A percentile compares a stretch with the other conserved stretches of the same genome.
phyloP scores from a whole-genome alignment of 441 rosid genomes.

The Brassica hybrid region DNA sequence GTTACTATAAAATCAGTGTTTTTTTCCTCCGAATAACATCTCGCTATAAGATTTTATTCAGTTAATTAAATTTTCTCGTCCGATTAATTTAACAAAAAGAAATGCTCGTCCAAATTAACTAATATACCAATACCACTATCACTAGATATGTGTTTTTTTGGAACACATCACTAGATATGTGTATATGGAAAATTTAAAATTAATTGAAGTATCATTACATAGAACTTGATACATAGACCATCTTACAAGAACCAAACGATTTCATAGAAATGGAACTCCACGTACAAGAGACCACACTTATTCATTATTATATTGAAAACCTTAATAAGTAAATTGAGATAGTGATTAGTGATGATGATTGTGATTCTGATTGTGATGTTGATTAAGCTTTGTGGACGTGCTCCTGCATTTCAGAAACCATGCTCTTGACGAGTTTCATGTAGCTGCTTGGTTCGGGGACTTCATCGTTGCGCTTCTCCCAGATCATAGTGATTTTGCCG shows the following conservation, averaged over 20 bases:
- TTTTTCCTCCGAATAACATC: neutral
- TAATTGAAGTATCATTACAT: neutral
- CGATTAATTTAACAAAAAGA: neutral
- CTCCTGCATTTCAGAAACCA: constrained; percentile 27
- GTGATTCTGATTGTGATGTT: neutral
- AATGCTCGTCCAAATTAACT: neutral
- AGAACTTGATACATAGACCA: neutral
- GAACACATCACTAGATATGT: neutral
- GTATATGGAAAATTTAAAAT: neutral
- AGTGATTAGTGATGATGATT: neutral
- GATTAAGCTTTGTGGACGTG: constrained; percentile 33
- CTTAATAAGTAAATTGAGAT: neutral
- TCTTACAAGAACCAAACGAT: neutral
- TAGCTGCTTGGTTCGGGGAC: constrained; percentile 28
- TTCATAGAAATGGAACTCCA: constrained; percentile 12
- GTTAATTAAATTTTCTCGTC: neutral
- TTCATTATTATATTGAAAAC: neutral
- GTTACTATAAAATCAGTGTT: neutral
- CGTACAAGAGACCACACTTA: neutral
- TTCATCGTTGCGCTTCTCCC: constrained; percentile 42
- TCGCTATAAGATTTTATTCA: neutral
- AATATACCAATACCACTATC: neutral
- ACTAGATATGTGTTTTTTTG: neutral
- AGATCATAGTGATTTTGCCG: constrained; percentile 35
- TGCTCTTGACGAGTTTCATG: constrained; percentile 29